Conservation (phyloP, 2,329 filamentous ascomycete species). For the Trichophyton benhamiae region DNA sequence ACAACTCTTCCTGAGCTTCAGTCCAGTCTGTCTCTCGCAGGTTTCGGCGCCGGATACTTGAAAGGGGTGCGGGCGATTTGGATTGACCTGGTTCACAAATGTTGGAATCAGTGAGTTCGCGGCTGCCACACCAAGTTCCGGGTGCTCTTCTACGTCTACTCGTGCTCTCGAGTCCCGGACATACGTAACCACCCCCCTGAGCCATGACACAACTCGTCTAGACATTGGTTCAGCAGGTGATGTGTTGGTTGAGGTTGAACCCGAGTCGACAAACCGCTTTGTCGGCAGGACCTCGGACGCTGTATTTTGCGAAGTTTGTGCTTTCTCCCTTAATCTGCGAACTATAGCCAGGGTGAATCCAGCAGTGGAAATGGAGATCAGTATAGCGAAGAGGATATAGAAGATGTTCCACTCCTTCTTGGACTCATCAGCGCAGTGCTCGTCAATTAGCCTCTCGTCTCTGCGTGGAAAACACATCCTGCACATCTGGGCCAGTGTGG, state of each 20-base stretch:
- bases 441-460: neutral
- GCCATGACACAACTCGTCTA: neutral
- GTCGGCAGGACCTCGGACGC: neutral
- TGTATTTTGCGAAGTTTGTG: neutral
- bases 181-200: neutral
- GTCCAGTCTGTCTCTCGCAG: neutral
- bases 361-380: neutral
- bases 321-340: neutral
- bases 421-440: neutral
- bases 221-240: neutral
- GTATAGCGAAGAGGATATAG: slow-evolving; percentile 3
- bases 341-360: neutral
- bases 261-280: neutral
- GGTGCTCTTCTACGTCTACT: neutral
- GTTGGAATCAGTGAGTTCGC: neutral
- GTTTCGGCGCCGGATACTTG: neutral
- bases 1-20: neutral
- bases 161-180: neutral
- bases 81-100: neutral
- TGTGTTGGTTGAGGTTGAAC: neutral
- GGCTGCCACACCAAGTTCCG: neutral
- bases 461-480: slow-evolving; percentile 1
- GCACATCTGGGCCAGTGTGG: neutral
- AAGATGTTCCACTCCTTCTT: neutral
- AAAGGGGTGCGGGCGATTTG: neutral